phyloP scores from a whole-genome alignment of 2,329 filamentous ascomycete genomes.

The Paecilomyces variotii region DNA sequence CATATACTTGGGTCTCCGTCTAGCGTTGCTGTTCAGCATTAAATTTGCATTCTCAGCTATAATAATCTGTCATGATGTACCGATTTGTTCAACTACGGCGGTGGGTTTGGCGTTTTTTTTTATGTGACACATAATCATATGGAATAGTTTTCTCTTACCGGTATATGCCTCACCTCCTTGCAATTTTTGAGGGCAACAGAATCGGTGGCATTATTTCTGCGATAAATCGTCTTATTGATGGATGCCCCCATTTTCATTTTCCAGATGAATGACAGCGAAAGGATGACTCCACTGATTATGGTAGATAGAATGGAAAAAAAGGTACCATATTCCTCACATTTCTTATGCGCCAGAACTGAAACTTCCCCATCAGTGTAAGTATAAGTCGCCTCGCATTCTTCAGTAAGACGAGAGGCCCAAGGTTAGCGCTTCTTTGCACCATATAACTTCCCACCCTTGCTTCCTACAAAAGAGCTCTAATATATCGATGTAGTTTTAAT shows the following conservation, averaged over 20 bases:
- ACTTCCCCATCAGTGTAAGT: background rate
- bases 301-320: background rate
- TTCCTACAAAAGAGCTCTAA: no score
- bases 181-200: background rate
- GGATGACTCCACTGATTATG: background rate
- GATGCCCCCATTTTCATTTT: background rate
- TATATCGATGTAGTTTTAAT: no score
- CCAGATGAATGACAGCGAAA: background rate
- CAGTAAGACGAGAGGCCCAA: background rate
- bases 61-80: background rate
- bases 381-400: background rate
- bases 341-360: background rate
- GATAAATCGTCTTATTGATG: background rate
- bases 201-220: background rate
- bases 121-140: background rate
- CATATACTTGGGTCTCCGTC: conserved; percentile 2
- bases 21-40: background rate
- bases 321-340: background rate
- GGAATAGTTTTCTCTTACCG: background rate
- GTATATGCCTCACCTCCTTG: background rate
- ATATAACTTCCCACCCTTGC: no score
- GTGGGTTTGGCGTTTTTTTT: background rate
- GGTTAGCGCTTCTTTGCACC: no score
- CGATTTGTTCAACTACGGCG: background rate
- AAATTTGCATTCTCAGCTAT: background rate